Evolutionary conservation across 345 rosid genomes (phyloP).

Genomic region (Salix viminalis): DNA sequence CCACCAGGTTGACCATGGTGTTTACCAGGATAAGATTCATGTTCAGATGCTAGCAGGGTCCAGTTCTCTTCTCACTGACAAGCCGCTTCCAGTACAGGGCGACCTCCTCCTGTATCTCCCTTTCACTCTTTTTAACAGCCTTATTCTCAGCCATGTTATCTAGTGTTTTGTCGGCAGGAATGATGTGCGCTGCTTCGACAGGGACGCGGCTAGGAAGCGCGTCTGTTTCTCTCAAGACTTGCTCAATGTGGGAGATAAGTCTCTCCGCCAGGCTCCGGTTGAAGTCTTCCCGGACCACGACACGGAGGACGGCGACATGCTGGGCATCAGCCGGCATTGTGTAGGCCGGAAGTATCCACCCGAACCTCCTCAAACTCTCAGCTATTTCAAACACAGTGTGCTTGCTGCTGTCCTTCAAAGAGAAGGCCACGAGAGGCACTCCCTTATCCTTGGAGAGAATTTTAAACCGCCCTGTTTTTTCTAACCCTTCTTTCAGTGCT

Average conservation of each 20-base stretch:
- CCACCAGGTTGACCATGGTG: too few species aligned
- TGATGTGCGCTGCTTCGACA: not conserved
- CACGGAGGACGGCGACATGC: constrained; percentile 15
- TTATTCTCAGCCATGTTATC: not conserved
- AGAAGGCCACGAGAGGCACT: constrained; percentile 19
- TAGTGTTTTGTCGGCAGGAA: not conserved
- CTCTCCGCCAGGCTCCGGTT: constrained; percentile 13
- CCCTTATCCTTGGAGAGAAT: constrained; percentile 15
- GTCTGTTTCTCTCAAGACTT: constrained; percentile 15
- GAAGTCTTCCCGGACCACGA: constrained; percentile 19
- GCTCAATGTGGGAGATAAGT: constrained; percentile 10
- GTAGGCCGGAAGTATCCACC: constrained; percentile 19
- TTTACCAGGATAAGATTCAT: too few species aligned
- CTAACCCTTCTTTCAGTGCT: constrained; percentile 7
- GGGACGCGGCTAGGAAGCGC: not conserved
- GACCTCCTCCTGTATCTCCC: not conserved
- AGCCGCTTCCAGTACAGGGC: constrained; percentile 2
- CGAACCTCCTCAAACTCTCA: constrained; percentile 13
- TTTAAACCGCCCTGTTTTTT: constrained; percentile 11
- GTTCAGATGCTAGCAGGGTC: constrained; percentile 7
- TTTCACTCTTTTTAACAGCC: not conserved
- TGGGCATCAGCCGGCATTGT: constrained; percentile 16
- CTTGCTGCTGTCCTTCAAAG: constrained; percentile 12
- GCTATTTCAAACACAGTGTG: constrained; percentile 11
- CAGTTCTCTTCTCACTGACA: not conserved